Conservation (phyloP, 2,329 filamentous ascomycete genomes). For the Aspergillus puulaauensis region DNA sequence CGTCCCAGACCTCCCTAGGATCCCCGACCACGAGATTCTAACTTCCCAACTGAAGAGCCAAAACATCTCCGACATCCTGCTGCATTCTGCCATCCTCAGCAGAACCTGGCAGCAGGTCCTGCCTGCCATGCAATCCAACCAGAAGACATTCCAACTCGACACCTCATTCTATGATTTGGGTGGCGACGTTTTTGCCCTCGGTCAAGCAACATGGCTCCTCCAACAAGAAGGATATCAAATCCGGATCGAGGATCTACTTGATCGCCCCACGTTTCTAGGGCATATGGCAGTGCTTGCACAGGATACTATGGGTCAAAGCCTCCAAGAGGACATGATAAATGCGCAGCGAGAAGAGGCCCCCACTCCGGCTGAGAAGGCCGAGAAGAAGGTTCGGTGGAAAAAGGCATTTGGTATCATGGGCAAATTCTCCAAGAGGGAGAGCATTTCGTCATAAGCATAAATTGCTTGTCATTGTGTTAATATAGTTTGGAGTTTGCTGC, state of each 20-base stretch:
- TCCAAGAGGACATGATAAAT: not conserved
- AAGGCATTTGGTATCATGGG: conserved; percentile 4
- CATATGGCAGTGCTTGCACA: conserved; percentile 38
- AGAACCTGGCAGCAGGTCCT: conserved; percentile 43
- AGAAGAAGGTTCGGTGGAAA: conserved; percentile 7
- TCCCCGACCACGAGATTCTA: conserved; percentile 27
- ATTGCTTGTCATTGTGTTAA: conserved; percentile 6
- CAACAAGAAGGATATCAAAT: conserved; percentile 41
- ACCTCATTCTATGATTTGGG: conserved; percentile 44
- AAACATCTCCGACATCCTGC: conserved; percentile 38
- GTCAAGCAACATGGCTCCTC: conserved; percentile 40
- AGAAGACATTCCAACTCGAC: conserved; percentile 34
- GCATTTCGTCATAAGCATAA: not conserved
- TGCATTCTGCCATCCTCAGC: conserved; percentile 40
- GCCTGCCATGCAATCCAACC: conserved; percentile 16
- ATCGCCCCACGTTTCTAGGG: conserved; percentile 41
- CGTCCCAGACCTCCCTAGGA: conserved; percentile 26
- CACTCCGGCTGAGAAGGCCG: not conserved
- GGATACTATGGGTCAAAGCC: not conserved
- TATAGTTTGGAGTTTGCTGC: not conserved
- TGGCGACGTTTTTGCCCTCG: conserved; percentile 43
- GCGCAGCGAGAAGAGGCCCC: not conserved
- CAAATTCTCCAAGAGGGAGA: conserved; percentile 4
- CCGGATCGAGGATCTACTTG: conserved; percentile 40
- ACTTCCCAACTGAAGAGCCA: conserved; percentile 37